Conservation (phyloP, 371 early-diverging fungal genomes). For the Circinella umbellata region DNA sequence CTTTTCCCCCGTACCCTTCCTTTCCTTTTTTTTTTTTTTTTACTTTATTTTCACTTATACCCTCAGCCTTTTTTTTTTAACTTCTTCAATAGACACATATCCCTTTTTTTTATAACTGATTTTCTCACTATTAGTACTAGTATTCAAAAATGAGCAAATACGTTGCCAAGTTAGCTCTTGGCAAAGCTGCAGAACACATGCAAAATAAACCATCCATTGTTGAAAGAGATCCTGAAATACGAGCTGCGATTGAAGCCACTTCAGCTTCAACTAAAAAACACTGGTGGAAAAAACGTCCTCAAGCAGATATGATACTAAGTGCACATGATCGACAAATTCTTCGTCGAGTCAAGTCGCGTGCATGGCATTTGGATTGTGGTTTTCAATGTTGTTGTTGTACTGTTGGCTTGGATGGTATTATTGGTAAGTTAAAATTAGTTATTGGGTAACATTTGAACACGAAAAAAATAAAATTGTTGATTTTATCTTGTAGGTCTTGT, state of each 20-base stretch:
- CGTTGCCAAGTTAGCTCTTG: constrained; percentile 14
- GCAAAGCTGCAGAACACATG: constrained; percentile 19
- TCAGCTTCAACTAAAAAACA: constrained; percentile 20
- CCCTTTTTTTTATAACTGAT: too few species aligned
- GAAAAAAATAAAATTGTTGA: too few species aligned
- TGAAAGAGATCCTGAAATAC: constrained; percentile 29
- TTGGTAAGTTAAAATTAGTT: too few species aligned
- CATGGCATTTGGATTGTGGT: constrained; percentile 45
- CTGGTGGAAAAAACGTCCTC: constrained; percentile 38
- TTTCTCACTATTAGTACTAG: not conserved
- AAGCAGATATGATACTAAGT: constrained; percentile 36
- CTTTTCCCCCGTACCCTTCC: not conserved
- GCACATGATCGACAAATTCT: constrained; percentile 34
- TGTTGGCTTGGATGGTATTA: constrained; percentile 54
- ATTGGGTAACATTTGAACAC: too few species aligned
- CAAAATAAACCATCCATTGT: constrained; percentile 20
- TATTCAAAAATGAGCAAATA: constrained; percentile 15
- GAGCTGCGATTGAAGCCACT: constrained; percentile 24
- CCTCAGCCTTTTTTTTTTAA: constrained; percentile 1
- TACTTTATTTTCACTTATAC: not conserved
- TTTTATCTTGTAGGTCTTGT: constrained; percentile 38
- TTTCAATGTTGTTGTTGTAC: constrained; percentile 47
- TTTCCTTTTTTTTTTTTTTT: constrained; percentile 1
- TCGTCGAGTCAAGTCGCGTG: constrained; percentile 41
- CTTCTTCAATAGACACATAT: not conserved